Evolutionary conservation across 2,329 filamentous ascomycete species (phyloP), one percentile per base, ranked within the genome.

Genomic region (Aspergillus spinulosporus): DNA sequence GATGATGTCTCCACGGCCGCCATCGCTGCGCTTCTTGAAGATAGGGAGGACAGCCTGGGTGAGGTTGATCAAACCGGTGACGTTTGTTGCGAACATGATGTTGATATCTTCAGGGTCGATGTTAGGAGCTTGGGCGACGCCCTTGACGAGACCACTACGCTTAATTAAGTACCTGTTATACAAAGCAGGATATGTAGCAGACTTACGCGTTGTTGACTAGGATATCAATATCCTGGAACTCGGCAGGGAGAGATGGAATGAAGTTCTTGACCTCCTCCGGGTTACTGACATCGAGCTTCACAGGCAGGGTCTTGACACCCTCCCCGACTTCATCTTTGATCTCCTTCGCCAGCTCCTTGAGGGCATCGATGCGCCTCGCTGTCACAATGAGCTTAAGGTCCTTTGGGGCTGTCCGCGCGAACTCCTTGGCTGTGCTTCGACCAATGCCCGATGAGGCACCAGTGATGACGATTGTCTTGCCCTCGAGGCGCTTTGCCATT

Each of bases 401-500:
- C 54, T 86, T 82, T 5, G 91, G 91, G 21, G 88, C 84, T 1
- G 92, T 93, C 56, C 90, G 86, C 28, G 94, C 94, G 70, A 97
- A 99, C 75, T 97, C 94, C 62, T 94, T 79, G n/a, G 93, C 94
- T 47, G 76, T 78, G 62, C 73, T 76, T 57, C 67, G 84, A 28
- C 94, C 94, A 74, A 99, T 97, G 60, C 94, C 94, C 15, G 91
- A 95, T 3, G 89, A 94, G 32, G 94, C 94, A 56, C 94, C 94
- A 4, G 94, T 97, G 61, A 99, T 84, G 56, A 97, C 76, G 57
- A 97, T 81, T 3, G 92, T 97, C 80, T 97, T 97, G 83, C 92
- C 92, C 68, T 88, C 83, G 59, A 99, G 89, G 78, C 93, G 92
- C 74, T 91, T 88, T 61, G 82, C 82, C 76, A 89, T 86, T 69